phyloP scores from a whole-genome alignment of 1,284 basidiomycete genomes.

The Vanrija sp. region DNA sequence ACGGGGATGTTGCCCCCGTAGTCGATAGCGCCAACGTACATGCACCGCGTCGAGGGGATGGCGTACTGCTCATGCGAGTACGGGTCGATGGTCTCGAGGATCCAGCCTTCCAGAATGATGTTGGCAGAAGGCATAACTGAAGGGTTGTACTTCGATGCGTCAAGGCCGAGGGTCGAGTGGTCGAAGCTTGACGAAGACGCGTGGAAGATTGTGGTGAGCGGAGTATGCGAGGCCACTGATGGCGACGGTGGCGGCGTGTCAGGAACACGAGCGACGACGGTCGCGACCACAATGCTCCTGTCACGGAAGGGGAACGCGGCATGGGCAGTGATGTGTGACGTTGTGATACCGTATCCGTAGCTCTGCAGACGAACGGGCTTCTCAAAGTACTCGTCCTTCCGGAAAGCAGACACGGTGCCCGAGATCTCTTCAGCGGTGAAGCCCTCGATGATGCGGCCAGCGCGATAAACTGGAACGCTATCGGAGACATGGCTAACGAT shows the following conservation, averaged over 20 bases:
- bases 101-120: slow-evolving; percentile 90
- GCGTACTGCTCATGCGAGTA: slow-evolving; percentile 92
- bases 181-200: slow-evolving; percentile 70
- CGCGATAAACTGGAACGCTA: slow-evolving; percentile 78
- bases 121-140: slow-evolving; percentile 70
- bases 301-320: slow-evolving; percentile 88
- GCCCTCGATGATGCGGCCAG: slow-evolving; percentile 89
- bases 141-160: slow-evolving; percentile 70
- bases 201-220: slow-evolving; percentile 60
- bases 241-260: slow-evolving; percentile 50
- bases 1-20: slow-evolving; percentile 82
- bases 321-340: slow-evolving; percentile 54
- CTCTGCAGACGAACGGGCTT: slow-evolving; percentile 67
- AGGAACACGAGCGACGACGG: slow-evolving; percentile 63
- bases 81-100: slow-evolving; percentile 92
- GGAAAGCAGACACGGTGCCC: slow-evolving; percentile 60
- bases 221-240: slow-evolving; percentile 45
- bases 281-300: slow-evolving; percentile 78
- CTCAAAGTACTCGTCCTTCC: slow-evolving; percentile 51
- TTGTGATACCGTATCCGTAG: slow-evolving; percentile 70
- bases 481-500: slow-evolving; percentile 72
- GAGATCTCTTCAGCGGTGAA: slow-evolving; percentile 89
- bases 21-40: slow-evolving; percentile 81
- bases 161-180: slow-evolving; percentile 57
- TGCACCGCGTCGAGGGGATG: slow-evolving; percentile 90